These are phyloP conservation scores for Taphrina betulina DNA, from an alignment of 1,139 yeast species.

Conservation along the genomic window DNA sequence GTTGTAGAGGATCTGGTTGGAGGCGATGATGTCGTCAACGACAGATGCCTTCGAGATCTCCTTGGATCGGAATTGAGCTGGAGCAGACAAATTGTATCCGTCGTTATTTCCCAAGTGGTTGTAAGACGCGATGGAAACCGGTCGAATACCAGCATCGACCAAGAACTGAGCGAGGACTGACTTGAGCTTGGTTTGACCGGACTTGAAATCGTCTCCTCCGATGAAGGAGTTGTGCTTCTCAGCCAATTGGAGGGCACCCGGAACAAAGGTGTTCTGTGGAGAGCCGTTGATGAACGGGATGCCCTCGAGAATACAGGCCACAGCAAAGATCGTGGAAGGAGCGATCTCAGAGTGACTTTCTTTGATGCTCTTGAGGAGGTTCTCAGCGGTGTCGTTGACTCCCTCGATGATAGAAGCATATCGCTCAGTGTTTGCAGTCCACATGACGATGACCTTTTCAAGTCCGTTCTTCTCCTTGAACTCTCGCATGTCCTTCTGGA, in stretches of 20 bases:
- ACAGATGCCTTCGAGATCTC: slow-evolving; percentile 92
- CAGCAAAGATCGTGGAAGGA: slow-evolving; percentile 89
- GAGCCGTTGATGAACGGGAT: slow-evolving; percentile 93
- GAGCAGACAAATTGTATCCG: slow-evolving; percentile 88
- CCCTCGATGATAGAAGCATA: slow-evolving; percentile 75
- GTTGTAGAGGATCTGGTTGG: slow-evolving; percentile 82
- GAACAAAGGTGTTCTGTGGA: slow-evolving; percentile 96
- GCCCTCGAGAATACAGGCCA: slow-evolving; percentile 83
- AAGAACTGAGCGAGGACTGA: slow-evolving; percentile 92
- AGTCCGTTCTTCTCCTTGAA: slow-evolving; percentile 72
- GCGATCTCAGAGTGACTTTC: slow-evolving; percentile 77
- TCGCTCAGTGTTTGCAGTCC: slow-evolving; percentile 98
- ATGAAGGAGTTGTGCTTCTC: slow-evolving; percentile 73
- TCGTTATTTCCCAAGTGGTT: slow-evolving; percentile 97
- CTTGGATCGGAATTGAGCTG: slow-evolving; percentile 90
- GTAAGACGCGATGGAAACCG: slow-evolving; percentile 89
- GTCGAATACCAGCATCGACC: slow-evolving; percentile 97
- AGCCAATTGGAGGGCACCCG: slow-evolving; percentile 89
- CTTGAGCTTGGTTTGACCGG: slow-evolving; percentile 94
- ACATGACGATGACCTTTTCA: slow-evolving; percentile 84
- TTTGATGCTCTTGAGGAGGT: slow-evolving; percentile 71
- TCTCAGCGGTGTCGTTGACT: slow-evolving; percentile 85
- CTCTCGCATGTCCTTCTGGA: slow-evolving; percentile 77
- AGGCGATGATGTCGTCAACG: slow-evolving; percentile 89
- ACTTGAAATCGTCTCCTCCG: slow-evolving; percentile 97